phyloP scores from a whole-genome alignment of 306 rosid species.

The Pterocarpus santalinus region DNA sequence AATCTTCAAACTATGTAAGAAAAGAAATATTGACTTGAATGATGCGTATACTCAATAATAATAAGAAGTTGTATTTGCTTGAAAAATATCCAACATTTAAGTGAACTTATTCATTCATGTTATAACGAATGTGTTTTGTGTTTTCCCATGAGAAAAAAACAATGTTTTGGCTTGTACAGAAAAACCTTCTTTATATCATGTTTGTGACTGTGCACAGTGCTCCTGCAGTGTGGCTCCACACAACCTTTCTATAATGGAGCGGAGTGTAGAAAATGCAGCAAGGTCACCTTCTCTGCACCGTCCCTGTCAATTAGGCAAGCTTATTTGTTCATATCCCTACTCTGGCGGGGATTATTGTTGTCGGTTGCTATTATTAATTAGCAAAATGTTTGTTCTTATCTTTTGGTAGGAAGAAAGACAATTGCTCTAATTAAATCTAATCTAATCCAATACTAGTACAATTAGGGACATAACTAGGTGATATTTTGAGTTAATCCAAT shows the following conservation, averaged over 20 bases:
- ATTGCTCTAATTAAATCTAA: neutral
- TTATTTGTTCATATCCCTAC: conserved; percentile 28
- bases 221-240: neutral
- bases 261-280: neutral
- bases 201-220: neutral
- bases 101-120: neutral
- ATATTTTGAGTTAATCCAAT: neutral
- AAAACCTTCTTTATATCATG: neutral
- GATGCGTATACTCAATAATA: neutral
- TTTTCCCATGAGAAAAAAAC: too few species aligned
- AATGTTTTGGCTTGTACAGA: neutral
- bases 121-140: too few species aligned
- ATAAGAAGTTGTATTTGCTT: neutral
- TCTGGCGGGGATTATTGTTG: neutral
- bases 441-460: neutral
- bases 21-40: neutral
- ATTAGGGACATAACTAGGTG: neutral
- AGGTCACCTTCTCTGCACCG: conserved; percentile 16
- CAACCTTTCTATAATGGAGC: neutral
- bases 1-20: neutral
- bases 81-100: neutral
- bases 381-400: neutral
- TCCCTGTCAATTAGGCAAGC: conserved; percentile 26
- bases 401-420: neutral
- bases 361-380: neutral